Evolutionary conservation across 108 stramenopile genomes (phyloP), one percentile per base, ranked within the genome.

Genomic region (Licmophora abbreviata): DNA sequence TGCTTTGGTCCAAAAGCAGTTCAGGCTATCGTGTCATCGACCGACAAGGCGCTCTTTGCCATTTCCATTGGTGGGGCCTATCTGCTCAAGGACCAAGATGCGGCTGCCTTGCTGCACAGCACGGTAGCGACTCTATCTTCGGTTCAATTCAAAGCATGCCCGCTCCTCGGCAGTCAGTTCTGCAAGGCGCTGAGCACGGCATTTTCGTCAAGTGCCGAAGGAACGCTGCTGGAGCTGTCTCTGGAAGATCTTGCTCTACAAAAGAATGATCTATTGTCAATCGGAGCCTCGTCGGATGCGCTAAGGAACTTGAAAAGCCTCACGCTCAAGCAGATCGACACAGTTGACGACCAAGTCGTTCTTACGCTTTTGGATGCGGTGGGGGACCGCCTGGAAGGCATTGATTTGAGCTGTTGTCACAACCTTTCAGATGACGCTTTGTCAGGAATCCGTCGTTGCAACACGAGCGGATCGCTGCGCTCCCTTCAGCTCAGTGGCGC

Each of bases 11-110:
- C 53, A 0, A 56, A 72, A 44, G 75, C 79, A 14, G 76, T 82
- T 5, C 40, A 79, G 18, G 52, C 57, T 8, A 59, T 83, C 30
- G 48, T 61, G 14, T 46, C 52, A 8, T 31, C 63, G 23, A 44
- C 56, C 11, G 35, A 28, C 23, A 33, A 56, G 8, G 20, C 38
- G 0, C 58, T 90, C 15, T 67, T 63, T 58, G 76, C 77, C 41
- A 45, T 90, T 21, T 74, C 77, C 10, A 73, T 90, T 50, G 63
- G 63, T 48, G 88, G 88, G 25, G 88, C 83, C 35, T 90, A 90
- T 54, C 38, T 90, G 4, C 40, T 90, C 41, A 59, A 67, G 24
- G 88, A 90, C 59, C 68, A 59, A 28, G 74, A 83, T 52, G 65
- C 68, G 2, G 76, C 81, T 25, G 57, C 52, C 26, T 46, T 90